A percentile compares a stretch with the other conserved stretches of the same genome.
phyloP scores from a whole-genome alignment of 2,329 filamentous ascomycete genomes.

The Ceratocystis albifundus region DNA sequence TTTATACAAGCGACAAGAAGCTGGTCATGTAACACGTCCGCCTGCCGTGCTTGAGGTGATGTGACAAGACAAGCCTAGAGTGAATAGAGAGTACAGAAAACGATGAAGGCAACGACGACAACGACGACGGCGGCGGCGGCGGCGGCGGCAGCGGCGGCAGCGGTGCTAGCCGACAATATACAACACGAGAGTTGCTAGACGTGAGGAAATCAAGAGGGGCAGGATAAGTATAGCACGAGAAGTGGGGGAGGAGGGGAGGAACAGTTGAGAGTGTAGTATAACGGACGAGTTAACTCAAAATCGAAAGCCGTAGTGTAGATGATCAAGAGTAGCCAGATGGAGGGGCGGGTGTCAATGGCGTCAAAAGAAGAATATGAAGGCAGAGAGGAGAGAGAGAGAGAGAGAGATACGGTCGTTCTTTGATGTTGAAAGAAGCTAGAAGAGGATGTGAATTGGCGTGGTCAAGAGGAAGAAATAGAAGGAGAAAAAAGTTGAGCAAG shows the following conservation, averaged over 20 bases:
- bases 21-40: constrained; percentile 12
- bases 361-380: constrained; percentile 4
- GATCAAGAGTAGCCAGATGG: background rate
- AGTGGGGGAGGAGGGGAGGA: background rate
- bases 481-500: constrained; percentile 6
- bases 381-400: background rate
- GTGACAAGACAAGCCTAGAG: constrained; percentile 10
- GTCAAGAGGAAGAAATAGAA: constrained; percentile 6
- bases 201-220: constrained; percentile 1
- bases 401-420: background rate
- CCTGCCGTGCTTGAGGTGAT: background rate
- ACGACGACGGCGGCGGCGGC: too few species aligned
- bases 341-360: background rate
- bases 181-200: background rate
- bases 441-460: background rate
- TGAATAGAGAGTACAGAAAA: constrained; percentile 1
- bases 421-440: constrained; percentile 5
- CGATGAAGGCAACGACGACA: background rate
- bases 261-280: constrained; percentile 14
- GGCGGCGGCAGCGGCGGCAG: too few species aligned
- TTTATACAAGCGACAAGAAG: constrained; percentile 6
- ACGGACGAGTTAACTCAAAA: constrained; percentile 1
- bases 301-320: background rate
- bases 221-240: constrained; percentile 13
- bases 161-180: background rate